These are phyloP conservation scores for Linaria vulgaris DNA, from an alignment of 257 asterid genomes.

Conservation along the genomic window DNA sequence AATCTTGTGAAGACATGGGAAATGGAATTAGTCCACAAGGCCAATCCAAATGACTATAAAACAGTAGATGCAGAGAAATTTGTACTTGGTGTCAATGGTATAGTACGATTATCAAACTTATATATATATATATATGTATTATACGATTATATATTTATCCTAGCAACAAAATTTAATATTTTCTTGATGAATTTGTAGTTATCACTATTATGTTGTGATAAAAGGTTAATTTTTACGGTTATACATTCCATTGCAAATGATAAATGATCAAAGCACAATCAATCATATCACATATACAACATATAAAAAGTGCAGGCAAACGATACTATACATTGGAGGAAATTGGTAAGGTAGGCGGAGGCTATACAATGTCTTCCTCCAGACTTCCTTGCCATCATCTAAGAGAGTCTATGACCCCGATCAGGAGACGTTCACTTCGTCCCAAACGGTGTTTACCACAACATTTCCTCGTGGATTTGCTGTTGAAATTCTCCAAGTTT, in stretches of 20 bases:
- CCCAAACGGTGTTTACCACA: slow-evolving; percentile 38
- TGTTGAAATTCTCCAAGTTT: slow-evolving; percentile 38
- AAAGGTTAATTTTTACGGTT: too few species aligned
- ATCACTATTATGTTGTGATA: too few species aligned
- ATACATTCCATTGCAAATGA: too few species aligned
- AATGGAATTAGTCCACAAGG: slow-evolving; percentile 52
- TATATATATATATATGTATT: too few species aligned
- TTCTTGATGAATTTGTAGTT: not conserved
- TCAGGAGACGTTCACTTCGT: slow-evolving; percentile 37
- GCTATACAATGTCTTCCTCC: slow-evolving; percentile 39
- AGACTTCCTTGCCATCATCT: slow-evolving; percentile 38
- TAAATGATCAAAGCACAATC: too few species aligned
- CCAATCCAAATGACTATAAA: slow-evolving; percentile 28
- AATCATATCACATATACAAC: not conserved
- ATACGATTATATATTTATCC: too few species aligned
- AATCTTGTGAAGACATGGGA: slow-evolving; percentile 56
- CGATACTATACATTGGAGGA: slow-evolving; percentile 29
- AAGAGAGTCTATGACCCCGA: slow-evolving; percentile 34
- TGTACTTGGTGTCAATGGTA: slow-evolving; percentile 40
- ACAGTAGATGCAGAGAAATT: slow-evolving; percentile 37
- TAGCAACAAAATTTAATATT: too few species aligned
- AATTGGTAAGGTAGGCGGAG: slow-evolving; percentile 36
- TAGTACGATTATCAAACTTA: too few species aligned
- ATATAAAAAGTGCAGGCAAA: slow-evolving; percentile 28
- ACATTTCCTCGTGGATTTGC: slow-evolving; percentile 46